These are phyloP conservation scores for Chrysoporthe deuterocubensis DNA, from an alignment of 2,329 filamentous ascomycete species.

Conservation along the genomic window DNA sequence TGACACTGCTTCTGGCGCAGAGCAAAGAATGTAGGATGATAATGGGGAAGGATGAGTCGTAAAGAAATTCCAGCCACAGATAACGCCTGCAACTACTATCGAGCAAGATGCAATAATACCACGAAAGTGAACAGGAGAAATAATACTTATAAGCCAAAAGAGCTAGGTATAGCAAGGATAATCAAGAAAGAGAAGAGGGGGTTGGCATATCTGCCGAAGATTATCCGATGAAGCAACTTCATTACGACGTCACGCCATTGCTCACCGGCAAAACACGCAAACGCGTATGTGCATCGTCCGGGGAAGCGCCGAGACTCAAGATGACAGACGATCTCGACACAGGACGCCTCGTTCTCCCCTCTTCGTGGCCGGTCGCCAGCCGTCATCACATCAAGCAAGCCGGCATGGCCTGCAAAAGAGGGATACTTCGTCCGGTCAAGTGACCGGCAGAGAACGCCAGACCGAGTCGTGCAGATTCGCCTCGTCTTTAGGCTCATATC, in stretches of 20 bases:
- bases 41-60: too few relatives aligned
- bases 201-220: slow-evolving; percentile 5
- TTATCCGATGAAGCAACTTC: slow-evolving; percentile 8
- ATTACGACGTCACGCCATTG: slow-evolving; percentile 14
- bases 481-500: neutral
- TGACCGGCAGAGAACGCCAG: slow-evolving; percentile 9
- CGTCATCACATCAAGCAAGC: too few relatives aligned
- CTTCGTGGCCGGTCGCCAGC: neutral
- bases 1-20: too few relatives aligned
- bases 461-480: slow-evolving; percentile 16
- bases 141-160: too few relatives aligned
- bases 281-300: too few relatives aligned
- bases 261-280: neutral
- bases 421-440: slow-evolving; percentile 10
- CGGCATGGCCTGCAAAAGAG: neutral
- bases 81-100: too few relatives aligned
- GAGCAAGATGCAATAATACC: too few relatives aligned
- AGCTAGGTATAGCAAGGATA: too few relatives aligned
- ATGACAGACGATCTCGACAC: neutral
- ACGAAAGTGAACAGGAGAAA: too few relatives aligned
- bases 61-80: too few relatives aligned
- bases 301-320: too few relatives aligned
- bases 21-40: too few relatives aligned
- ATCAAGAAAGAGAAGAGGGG: neutral
- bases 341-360: neutral